Evolutionary conservation across 2,329 filamentous ascomycete species (phyloP), one percentile per base, ranked within the genome.

Genomic region (Reticulascus tulasneorum): DNA sequence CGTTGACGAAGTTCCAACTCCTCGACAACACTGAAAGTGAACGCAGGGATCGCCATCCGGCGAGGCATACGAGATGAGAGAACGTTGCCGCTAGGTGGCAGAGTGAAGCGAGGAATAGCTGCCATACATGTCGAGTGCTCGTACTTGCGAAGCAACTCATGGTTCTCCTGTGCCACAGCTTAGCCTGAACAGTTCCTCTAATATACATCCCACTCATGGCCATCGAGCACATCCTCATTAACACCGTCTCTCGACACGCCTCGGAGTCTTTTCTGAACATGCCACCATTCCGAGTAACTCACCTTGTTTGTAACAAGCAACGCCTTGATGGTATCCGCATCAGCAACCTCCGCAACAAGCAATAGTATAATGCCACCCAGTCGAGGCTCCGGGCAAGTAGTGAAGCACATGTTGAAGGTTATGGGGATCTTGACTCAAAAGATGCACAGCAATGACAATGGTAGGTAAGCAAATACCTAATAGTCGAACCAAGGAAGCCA

Each of bases 1-100:
- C 27, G 35, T 11, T 36, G 17, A 10, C 44, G 38, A n/a, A n/a
- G 35, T 15, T 46, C 41, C 12, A 46, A 27, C 30, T 46, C 44
- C 9, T 23, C 32, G 18, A 46, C 29, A 16, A 24, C 35, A 11
- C 37, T 38, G 20, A 34, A 46, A 2, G 44, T 38, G 23, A 35
- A 25, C 12, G 27, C 23, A 2, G 32, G 32, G 10, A 44, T 27
- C 6, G 38, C 37, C n/a, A 40, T 35, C 13, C 43, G 34, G 23
- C 38, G 32, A 7, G 40, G 41, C 4, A 35, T 38, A n/a, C 37
- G 30, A 16, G 43, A 46, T 20, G 37, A 33, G 21, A 46, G 44
- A 19, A 46, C 35, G 21, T 38, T 37, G 15, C 42, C 33, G 12
- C 35, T 27, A 13, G 35, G 32, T 9, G 29, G 21, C 23, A 18